Evolutionary conservation across 441 rosid species (phyloP), one percentile per base, ranked within the genome.

Genomic region (Oxalis stricta): DNA sequence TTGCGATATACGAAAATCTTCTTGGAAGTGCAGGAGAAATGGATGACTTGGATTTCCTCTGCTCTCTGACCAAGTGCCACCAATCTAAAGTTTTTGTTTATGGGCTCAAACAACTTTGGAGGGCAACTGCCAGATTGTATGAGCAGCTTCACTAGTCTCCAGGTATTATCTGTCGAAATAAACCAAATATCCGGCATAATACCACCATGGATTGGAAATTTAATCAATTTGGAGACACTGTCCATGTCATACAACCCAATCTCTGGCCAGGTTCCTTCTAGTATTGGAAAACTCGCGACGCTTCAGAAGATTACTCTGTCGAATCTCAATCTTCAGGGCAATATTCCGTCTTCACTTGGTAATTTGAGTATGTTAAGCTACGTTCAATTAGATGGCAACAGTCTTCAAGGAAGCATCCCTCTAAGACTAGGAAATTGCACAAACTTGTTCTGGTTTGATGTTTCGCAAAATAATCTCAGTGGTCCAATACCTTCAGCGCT

Each of bases 61-160:
- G 16, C 23, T 50, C 56, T 5, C 13, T 50, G n/a, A 37, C 35
- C 40, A 57, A 50, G n/a, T 2, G 30, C 28, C 14, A 57, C 46
- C 1, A 15, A 14, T 7, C n/a, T 57, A 8, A 1, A 17, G 39
- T 0, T 2, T 2, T 23, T 47, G 29, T 0, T 0, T 12, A 38
- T 57, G 2, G 0, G 2, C 10, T 0, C 2, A 10, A 26, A 22
- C 3, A 21, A 3, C 13, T 29, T 50, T 18, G 24, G 44, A 2
- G 55, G 62, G 30, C 33, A n/a, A 37, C 19, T 39, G 22, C 46
- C 46, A 11, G 11, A 17, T 4, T 26, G 14, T 9, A 19, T 49
- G 5, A 44, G 38, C 18, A 49, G 31, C 9, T 26, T 30, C n/a
- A 38, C n/a, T n/a, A n/a, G 18, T 22, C 53, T 38, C 33, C 18